Conservation (phyloP, 495 filamentous ascomycete genomes). For the Platismatia glauca region DNA sequence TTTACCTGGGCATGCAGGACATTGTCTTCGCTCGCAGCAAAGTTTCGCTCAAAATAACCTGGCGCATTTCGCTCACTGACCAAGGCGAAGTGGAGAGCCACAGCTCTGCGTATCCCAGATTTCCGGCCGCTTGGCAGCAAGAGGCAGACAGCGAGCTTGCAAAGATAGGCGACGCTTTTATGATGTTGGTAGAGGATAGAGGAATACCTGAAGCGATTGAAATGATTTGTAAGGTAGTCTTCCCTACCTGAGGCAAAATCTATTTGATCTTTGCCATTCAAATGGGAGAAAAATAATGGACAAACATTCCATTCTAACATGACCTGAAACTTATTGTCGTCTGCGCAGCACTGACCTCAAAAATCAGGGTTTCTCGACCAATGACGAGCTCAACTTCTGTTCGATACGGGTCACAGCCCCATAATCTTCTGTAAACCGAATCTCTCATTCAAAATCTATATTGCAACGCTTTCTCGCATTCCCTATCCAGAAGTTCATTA, state of each 20-base stretch:
- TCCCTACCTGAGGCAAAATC: constrained; percentile 6
- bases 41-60: constrained; percentile 23
- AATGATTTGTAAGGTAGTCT: constrained; percentile 16
- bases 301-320: neutral
- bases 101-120: constrained; percentile 33
- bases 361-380: neutral
- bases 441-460: neutral
- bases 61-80: constrained; percentile 31
- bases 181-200: constrained; percentile 31
- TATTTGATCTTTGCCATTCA: neutral
- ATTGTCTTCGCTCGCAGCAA: constrained; percentile 32
- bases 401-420: neutral
- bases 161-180: constrained; percentile 29
- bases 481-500: neutral
- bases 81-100: constrained; percentile 36
- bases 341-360: neutral
- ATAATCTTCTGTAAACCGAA: neutral
- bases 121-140: constrained; percentile 19
- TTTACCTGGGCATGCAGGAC: constrained; percentile 35
- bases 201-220: constrained; percentile 11
- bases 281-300: neutral
- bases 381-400: neutral
- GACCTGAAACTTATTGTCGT: neutral
- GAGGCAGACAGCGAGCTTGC: constrained; percentile 10
- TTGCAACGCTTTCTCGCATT: neutral